Conservation (phyloP, 345 rosid species). For the Hevea brasiliensis region DNA sequence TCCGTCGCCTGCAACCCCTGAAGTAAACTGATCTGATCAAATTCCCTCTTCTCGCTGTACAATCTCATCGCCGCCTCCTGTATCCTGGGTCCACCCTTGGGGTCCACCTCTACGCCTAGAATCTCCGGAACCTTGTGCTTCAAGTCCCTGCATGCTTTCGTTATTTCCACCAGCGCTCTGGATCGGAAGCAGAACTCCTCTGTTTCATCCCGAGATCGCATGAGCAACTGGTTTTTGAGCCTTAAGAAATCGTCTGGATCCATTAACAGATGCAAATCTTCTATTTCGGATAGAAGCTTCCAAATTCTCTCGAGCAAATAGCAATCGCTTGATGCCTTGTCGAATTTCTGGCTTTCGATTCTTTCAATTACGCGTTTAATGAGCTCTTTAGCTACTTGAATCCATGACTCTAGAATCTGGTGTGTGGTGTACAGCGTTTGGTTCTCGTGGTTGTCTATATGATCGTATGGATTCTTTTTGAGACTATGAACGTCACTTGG, state of each 20-base stretch:
- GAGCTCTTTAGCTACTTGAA: conserved; percentile 45
- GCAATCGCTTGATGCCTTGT: conserved; percentile 56
- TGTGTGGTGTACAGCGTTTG: conserved; percentile 58
- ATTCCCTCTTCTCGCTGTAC: conserved; percentile 53
- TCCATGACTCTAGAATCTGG: conserved; percentile 91
- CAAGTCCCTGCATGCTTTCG: conserved; percentile 58
- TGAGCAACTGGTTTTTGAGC: conserved; percentile 58
- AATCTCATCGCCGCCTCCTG: conserved; percentile 92
- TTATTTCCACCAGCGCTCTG: conserved; percentile 59
- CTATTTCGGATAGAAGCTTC: conserved; percentile 70
- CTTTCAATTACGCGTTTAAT: conserved; percentile 45
- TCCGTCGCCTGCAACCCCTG: conserved; percentile 81
- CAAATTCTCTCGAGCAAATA: conserved; percentile 63
- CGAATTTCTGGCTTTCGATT: conserved; percentile 45
- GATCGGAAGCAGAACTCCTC: conserved; percentile 85
- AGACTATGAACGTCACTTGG: conserved; percentile 60
- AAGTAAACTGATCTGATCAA: conserved; percentile 57
- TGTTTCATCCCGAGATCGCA: conserved; percentile 48
- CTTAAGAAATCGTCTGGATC: conserved; percentile 84
- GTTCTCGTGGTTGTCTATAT: conserved; percentile 68
- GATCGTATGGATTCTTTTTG: conserved; percentile 52
- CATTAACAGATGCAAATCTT: conserved; percentile 70
- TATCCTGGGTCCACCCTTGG: conserved; percentile 88
- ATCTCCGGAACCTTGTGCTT: conserved; percentile 73
- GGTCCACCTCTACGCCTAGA: conserved; percentile 82